A percentile compares a stretch with the other conserved stretches of the same genome.
These are phyloP conservation scores for Suillus brevipes DNA, from an alignment of 768 basidiomycete species.

Conservation along the genomic window DNA sequence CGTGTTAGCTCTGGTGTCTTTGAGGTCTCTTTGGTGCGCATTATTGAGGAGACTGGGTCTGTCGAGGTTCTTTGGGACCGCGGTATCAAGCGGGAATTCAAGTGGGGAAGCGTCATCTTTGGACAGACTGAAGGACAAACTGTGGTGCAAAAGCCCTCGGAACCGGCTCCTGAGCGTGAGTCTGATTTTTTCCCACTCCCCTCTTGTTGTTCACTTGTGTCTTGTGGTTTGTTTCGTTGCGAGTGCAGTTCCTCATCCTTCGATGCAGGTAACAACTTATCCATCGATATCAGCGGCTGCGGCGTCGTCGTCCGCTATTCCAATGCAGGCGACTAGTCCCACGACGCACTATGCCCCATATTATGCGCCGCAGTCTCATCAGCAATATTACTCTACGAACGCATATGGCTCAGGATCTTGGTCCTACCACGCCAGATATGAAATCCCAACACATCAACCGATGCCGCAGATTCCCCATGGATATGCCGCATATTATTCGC, in stretches of 20 bases:
- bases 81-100: conserved; percentile 72
- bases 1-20: conserved; percentile 83
- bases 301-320: conserved; percentile 21
- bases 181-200: conserved; percentile 8
- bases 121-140: conserved; percentile 66
- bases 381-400: conserved; percentile 18
- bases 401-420: conserved; percentile 29
- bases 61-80: conserved; percentile 84
- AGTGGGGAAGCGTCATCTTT: conserved; percentile 79
- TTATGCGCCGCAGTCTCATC: conserved; percentile 23
- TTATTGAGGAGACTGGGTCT: conserved; percentile 65
- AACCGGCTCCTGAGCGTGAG: conserved; percentile 50
- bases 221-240: conserved; percentile 18
- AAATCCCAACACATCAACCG: conserved; percentile 21
- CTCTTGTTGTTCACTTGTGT: conserved; percentile 13
- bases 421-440: conserved; percentile 32
- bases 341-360: conserved; percentile 11
- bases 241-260: conserved; percentile 15
- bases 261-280: conserved; percentile 25
- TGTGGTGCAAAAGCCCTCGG: conserved; percentile 71
- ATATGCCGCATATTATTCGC: conserved; percentile 8
- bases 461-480: conserved; percentile 15
- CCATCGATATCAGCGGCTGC: conserved; percentile 17
- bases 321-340: conserved; percentile 17
- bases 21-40: conserved; percentile 76